Conservation (phyloP, 306 rosid genomes). For the Glycine tomentella region DNA sequence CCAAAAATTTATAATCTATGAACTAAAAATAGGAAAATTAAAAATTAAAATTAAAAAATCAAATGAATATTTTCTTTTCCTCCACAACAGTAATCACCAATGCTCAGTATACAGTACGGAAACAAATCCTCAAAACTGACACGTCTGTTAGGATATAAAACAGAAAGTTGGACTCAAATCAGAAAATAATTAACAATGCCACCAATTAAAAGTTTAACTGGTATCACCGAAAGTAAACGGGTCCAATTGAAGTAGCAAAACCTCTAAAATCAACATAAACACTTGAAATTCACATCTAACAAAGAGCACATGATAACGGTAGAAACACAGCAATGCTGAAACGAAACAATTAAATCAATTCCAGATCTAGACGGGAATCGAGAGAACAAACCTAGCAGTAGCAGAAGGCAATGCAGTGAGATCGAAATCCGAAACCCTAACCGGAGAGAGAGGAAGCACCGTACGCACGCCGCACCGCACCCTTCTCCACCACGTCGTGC, state of each 20-base stretch:
- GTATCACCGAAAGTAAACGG: background rate
- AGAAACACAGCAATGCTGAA: background rate
- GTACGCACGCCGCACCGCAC: background rate
- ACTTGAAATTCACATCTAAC: background rate
- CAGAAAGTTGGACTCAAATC: background rate
- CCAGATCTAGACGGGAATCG: slow-evolving; percentile 52
- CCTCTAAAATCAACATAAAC: background rate
- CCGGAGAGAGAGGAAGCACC: no score
- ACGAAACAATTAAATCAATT: background rate
- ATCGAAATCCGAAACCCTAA: background rate
- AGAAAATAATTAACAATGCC: slow-evolving; percentile 3
- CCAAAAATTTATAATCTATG: background rate
- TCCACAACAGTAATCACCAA: background rate
- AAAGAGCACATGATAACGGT: background rate
- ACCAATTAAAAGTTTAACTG: background rate
- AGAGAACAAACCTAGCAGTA: slow-evolving; percentile 39
- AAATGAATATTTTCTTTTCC: background rate
- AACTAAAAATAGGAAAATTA: background rate
- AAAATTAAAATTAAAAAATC: background rate
- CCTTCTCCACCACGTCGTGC: slow-evolving; percentile 5
- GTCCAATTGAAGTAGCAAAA: slow-evolving; percentile 7
- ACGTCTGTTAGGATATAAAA: background rate
- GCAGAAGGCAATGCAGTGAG: slow-evolving; percentile 43
- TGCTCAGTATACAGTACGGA: background rate
- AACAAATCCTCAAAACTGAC: background rate